A percentile compares a stretch with the other conserved stretches of the same genome.
Conservation (phyloP, 805 yeast genomes). For the Saccharomycopsis sp. region DNA sequence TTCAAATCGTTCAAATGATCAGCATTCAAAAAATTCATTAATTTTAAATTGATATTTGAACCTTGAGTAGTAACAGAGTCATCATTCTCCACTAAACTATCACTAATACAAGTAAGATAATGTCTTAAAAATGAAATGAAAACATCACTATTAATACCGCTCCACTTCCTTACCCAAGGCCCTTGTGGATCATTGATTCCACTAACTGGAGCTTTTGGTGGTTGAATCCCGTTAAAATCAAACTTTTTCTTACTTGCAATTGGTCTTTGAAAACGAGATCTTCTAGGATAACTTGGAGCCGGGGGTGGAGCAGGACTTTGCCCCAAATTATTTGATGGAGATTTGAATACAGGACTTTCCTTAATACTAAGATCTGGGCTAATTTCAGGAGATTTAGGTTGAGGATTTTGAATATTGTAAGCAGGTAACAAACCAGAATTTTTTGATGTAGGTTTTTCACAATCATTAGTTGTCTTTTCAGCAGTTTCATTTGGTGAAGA, state of each 20-base stretch:
- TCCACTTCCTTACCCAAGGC: slow-evolving; percentile 55
- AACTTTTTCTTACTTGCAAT: slow-evolving; percentile 2
- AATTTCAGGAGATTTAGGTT: too few relatives aligned
- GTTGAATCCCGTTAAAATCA: slow-evolving; percentile 27
- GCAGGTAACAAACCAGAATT: too few relatives aligned
- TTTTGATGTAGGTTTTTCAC: too few relatives aligned
- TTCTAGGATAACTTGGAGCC: neutral
- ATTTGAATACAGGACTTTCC: neutral
- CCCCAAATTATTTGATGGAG: neutral
- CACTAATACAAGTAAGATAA: slow-evolving; percentile 26
- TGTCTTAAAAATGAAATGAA: slow-evolving; percentile 55
- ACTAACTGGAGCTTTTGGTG: slow-evolving; percentile 28
- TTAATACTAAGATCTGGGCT: neutral
- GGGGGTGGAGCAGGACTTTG: too few relatives aligned
- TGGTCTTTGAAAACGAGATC: neutral
- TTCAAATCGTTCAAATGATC: slow-evolving; percentile 2
- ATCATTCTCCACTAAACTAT: neutral
- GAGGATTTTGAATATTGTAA: too few relatives aligned
- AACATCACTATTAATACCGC: slow-evolving; percentile 42
- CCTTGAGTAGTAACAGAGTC: neutral
- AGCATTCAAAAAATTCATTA: slow-evolving; percentile 1
- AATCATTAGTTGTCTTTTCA: too few relatives aligned
- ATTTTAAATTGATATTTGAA: too few relatives aligned
- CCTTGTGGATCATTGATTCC: slow-evolving; percentile 52
- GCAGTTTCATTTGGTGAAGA: too few relatives aligned